phyloP scores from a whole-genome alignment of 305 asterid species.

The Fraxinus velutina region DNA sequence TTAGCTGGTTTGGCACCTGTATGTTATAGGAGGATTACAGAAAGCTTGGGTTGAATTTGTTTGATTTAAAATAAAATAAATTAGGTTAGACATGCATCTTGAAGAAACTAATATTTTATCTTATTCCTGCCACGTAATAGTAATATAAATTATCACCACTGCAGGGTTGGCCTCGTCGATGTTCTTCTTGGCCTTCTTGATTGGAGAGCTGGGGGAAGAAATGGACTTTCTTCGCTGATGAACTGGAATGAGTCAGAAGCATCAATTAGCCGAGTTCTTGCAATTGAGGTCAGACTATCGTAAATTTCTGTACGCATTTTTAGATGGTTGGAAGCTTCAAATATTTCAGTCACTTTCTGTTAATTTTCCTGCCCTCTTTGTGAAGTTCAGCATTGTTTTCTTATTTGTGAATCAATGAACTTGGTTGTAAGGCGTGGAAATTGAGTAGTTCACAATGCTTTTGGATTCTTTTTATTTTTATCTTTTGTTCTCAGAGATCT shows the following conservation, averaged over 20 bases:
- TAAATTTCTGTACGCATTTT: neutral
- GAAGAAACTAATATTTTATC: slow-evolving; percentile 12
- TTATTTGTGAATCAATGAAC: neutral
- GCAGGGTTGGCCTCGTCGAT: slow-evolving; percentile 96
- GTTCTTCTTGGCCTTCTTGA: slow-evolving; percentile 98
- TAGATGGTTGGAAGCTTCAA: slow-evolving; percentile 5
- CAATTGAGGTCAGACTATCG: slow-evolving; percentile 68
- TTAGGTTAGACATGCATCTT: slow-evolving; percentile 7
- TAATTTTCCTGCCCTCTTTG: neutral
- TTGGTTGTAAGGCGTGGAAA: neutral
- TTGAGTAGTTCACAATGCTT: neutral
- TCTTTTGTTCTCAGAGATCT: neutral
- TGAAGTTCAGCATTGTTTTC: neutral
- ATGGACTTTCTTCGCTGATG: slow-evolving; percentile 78
- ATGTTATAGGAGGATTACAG: neutral
- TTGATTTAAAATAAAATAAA: neutral
- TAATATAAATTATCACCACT: slow-evolving; percentile 24
- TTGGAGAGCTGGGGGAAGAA: slow-evolving; percentile 98
- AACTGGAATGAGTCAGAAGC: slow-evolving; percentile 99
- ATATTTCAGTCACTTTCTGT: neutral
- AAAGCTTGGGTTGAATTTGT: slow-evolving; percentile 10
- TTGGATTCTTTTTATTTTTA: neutral
- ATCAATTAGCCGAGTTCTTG: slow-evolving; percentile 90
- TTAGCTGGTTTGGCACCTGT: slow-evolving; percentile 7
- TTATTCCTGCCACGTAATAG: slow-evolving; percentile 1